These are phyloP conservation scores for Phyllosticta paracitricarpa DNA, from an alignment of 2,329 filamentous ascomycete species.

Conservation along the genomic window DNA sequence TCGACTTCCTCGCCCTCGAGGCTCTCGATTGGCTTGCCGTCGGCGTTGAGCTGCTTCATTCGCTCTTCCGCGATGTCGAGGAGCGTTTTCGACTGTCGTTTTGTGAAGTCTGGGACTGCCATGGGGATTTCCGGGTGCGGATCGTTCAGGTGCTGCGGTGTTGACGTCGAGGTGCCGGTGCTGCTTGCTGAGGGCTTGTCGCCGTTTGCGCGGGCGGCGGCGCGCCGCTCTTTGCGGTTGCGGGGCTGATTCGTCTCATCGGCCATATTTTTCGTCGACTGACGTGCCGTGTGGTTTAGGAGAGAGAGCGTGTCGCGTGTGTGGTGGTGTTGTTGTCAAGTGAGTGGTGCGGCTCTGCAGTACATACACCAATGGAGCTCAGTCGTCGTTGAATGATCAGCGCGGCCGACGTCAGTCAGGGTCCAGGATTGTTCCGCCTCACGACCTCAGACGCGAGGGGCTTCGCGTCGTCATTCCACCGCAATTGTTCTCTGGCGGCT, in stretches of 20 bases:
- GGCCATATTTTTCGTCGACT: background rate
- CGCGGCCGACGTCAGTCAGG: slow-evolving; percentile 2
- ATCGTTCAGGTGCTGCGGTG: background rate
- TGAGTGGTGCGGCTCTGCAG: background rate
- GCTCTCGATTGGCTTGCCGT: slow-evolving; percentile 36
- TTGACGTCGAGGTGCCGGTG: slow-evolving; percentile 21
- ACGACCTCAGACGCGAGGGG: background rate
- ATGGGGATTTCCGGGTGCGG: slow-evolving; percentile 42
- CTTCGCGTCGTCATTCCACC: background rate
- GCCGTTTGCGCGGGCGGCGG: slow-evolving; percentile 27
- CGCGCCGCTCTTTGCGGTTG: slow-evolving; percentile 38
- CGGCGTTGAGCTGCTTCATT: slow-evolving; percentile 31
- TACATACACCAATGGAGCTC: background rate
- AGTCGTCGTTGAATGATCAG: background rate
- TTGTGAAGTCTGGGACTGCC: slow-evolving; percentile 52
- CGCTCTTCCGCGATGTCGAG: slow-evolving; percentile 60
- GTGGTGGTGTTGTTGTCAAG: background rate
- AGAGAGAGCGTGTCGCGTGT: background rate
- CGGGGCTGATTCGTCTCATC: slow-evolving; percentile 13
- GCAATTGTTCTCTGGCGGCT: slow-evolving; percentile 2
- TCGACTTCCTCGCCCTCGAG: slow-evolving; percentile 4
- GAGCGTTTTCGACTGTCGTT: slow-evolving; percentile 51
- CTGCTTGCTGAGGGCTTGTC: slow-evolving; percentile 25
- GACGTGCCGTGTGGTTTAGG: background rate
- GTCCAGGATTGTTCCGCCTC: background rate